Base-by-base conservation (phyloP, 176 grass and related monocot species). In the Echinochloa phyllopogon region DNA sequence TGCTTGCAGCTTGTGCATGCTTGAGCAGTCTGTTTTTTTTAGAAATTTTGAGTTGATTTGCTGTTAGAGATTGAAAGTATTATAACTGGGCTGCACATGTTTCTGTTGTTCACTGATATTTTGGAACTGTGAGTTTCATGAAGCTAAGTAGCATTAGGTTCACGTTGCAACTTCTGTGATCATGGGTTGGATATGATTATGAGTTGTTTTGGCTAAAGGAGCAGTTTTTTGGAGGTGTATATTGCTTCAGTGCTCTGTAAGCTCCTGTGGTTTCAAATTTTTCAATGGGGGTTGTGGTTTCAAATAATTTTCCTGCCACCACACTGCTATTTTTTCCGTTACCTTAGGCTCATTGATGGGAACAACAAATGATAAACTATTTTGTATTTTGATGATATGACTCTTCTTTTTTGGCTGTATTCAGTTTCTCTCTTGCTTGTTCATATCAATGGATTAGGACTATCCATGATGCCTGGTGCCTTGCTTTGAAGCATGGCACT, bases 231-330 rank as follows among this genome's bases (percentile, higher is more conserved):
- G 6, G 61, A 44, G 15, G 38, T 80, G 21, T 8, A 0, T 23
- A 27, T 72, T 49, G 43, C 36, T 65, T 47, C 18, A 39, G 23
- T 20, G 37, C 37, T 78, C 9, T 88, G 80, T 48, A 78, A 23
- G 17, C 9, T 36, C 29, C 29, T 33, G 29, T 33, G 2, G 29
- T 33, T 33, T 33, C 29, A 33, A 33, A 33, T 33, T 33, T 33
- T 33, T 33, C 29, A 33, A 33, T 33, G 29, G 29, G 29, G 29
- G 29, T 33, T 33, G 29, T 33, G 29, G 27, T 57, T 81, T 6
- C 13, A 25, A 50, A 25, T 78, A 65, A 10, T 29, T 13, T 76
- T 76, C 37, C 62, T 5, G 12, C 66, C 52, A 76, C 33, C 17
- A 16, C 50, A 40, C 3, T 69, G 17, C 60, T 38, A 64, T 16